A percentile compares a stretch with the other conserved stretches of the same genome.
Conservation (phyloP, 208 protist genomes). For the Leishmania turanica region DNA sequence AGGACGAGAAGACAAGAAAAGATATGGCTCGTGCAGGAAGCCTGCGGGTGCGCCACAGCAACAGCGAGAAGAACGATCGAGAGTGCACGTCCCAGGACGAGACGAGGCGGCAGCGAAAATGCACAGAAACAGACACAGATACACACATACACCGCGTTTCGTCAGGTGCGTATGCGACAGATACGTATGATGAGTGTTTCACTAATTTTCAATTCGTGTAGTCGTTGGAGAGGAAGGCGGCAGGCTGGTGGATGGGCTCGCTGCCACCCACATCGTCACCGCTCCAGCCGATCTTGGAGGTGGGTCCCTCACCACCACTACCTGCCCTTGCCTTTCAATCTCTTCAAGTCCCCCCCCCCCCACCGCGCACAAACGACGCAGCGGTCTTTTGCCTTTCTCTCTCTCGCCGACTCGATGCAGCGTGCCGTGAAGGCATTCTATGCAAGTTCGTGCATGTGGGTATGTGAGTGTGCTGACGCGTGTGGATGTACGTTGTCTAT, state of each 20-base stretch:
- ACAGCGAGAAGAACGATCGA: too few species aligned
- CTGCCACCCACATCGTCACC: background rate
- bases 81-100: background rate
- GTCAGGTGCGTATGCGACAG: background rate
- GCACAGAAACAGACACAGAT: background rate
- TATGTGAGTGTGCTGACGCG: background rate
- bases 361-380: background rate
- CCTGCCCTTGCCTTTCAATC: background rate
- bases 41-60: too few species aligned
- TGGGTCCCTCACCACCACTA: background rate
- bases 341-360: too few species aligned
- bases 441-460: background rate
- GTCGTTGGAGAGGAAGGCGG: background rate
- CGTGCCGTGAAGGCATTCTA: background rate
- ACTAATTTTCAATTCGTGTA: background rate
- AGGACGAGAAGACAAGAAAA: background rate
- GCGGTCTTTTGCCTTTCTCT: background rate
- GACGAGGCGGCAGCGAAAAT: background rate
- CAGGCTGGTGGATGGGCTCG: background rate
- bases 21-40: background rate
- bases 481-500: background rate
- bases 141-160: background rate
- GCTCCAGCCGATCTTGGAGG: background rate
- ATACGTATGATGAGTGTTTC: background rate
- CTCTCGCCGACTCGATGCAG: background rate